phyloP scores from a whole-genome alignment of 129 eudicot species.

The Artemisia argyi region DNA sequence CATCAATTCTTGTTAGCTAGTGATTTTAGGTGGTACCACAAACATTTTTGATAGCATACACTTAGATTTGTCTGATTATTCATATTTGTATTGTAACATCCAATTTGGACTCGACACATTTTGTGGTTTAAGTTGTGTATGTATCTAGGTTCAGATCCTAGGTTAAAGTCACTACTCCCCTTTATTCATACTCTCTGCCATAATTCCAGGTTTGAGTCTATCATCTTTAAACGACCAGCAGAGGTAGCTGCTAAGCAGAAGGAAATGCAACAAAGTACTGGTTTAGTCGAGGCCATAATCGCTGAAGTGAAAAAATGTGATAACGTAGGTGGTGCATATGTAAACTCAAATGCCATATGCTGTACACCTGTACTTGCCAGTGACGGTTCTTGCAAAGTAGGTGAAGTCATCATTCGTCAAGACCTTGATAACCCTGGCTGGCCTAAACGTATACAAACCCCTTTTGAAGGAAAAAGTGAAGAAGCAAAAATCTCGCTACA shows the following conservation, averaged over 20 bases:
- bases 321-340: not conserved
- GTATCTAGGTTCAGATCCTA: too few relatives aligned
- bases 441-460: too few relatives aligned
- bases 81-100: not conserved
- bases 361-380: too few relatives aligned
- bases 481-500: too few relatives aligned
- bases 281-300: slow-evolving; percentile 75
- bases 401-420: too few relatives aligned
- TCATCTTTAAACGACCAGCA: slow-evolving; percentile 65
- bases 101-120: too few relatives aligned
- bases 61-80: not conserved
- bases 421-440: too few relatives aligned
- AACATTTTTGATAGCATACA: not conserved
- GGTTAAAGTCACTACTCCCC: not conserved
- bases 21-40: not conserved
- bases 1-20: not conserved
- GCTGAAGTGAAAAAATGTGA: slow-evolving; percentile 82
- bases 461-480: too few relatives aligned
- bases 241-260: slow-evolving; percentile 71
- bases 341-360: too few relatives aligned
- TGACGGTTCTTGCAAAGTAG: too few relatives aligned
- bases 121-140: too few relatives aligned
- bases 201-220: slow-evolving; percentile 69
- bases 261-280: slow-evolving; percentile 78
- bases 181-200: not conserved